A percentile compares a stretch with the other conserved stretches of the same genome.
phyloP scores from a whole-genome alignment of 225 moss, liverwort and hornwort genomes.

The Antitrichia curtipendula region DNA sequence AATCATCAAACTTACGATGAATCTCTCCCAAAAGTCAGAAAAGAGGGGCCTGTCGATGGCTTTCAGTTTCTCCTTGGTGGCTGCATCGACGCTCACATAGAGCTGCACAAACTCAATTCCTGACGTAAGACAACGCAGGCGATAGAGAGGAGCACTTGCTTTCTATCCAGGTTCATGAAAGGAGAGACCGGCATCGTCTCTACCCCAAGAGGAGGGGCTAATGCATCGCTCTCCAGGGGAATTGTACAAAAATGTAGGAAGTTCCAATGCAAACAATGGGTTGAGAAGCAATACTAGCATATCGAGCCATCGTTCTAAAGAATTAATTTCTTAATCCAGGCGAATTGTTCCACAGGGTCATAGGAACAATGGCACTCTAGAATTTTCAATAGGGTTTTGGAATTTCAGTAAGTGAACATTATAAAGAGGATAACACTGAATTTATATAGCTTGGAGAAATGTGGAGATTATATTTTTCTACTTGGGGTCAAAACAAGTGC shows the following conservation, averaged over 20 bases:
- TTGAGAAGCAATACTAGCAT: background rate
- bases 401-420: background rate
- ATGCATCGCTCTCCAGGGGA: background rate
- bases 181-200: background rate
- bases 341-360: background rate
- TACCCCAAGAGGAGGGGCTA: background rate
- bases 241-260: background rate
- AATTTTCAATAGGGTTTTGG: too few relatives aligned
- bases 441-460: background rate
- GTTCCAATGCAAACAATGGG: background rate
- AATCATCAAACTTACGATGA: slow-evolving; percentile 50
- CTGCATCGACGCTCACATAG: slow-evolving; percentile 97
- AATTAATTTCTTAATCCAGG: background rate
- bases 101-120: slow-evolving; percentile 38
- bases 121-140: background rate
- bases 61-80: slow-evolving; percentile 90
- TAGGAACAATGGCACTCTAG: background rate
- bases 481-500: background rate
- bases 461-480: background rate
- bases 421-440: background rate
- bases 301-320: background rate
- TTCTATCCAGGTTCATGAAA: background rate
- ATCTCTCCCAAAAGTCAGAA: slow-evolving; percentile 94
- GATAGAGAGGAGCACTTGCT: background rate
- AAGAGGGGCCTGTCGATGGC: slow-evolving; percentile 95